phyloP scores from a whole-genome alignment of 495 filamentous ascomycete species.

The Talaromyces ruber region DNA sequence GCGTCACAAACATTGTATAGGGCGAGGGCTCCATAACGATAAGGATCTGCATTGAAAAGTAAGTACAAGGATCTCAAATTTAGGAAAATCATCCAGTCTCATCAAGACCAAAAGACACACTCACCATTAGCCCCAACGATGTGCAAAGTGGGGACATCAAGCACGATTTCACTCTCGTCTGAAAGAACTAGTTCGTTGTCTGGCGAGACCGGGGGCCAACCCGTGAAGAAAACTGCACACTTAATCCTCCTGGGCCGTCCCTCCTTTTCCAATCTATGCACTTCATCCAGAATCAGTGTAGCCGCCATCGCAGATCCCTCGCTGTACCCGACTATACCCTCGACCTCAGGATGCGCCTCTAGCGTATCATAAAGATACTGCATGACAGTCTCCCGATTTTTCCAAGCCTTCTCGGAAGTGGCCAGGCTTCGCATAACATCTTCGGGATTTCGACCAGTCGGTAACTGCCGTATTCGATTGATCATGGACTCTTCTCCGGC shows the following conservation, averaged over 20 bases:
- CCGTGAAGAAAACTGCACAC: constrained; percentile 47
- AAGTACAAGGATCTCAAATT: neutral
- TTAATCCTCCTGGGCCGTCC: constrained; percentile 39
- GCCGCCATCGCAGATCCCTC: constrained; percentile 52
- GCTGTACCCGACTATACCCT: constrained; percentile 50
- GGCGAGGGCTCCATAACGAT: constrained; percentile 41
- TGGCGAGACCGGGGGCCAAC: constrained; percentile 43
- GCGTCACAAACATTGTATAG: constrained; percentile 48
- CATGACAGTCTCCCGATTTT: constrained; percentile 16
- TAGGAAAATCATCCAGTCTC: neutral
- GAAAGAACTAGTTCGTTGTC: constrained; percentile 32
- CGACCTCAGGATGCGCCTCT: constrained; percentile 19
- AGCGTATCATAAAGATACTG: constrained; percentile 18
- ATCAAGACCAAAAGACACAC: neutral
- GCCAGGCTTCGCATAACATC: constrained; percentile 37
- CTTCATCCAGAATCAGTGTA: constrained; percentile 42
- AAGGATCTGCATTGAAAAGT: constrained; percentile 31
- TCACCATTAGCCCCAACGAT: constrained; percentile 44
- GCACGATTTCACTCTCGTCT: constrained; percentile 37
- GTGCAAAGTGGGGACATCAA: constrained; percentile 45
- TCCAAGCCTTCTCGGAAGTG: constrained; percentile 14
- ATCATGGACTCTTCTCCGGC: constrained; percentile 38
- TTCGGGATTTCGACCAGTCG: constrained; percentile 36
- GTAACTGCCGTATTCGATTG: constrained; percentile 40
- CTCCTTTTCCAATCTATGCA: constrained; percentile 18